Evolutionary conservation across 1,139 yeast genomes (phyloP), one percentile per base, ranked within the genome.

Genomic region (Wickerhamiella pararugosa): DNA sequence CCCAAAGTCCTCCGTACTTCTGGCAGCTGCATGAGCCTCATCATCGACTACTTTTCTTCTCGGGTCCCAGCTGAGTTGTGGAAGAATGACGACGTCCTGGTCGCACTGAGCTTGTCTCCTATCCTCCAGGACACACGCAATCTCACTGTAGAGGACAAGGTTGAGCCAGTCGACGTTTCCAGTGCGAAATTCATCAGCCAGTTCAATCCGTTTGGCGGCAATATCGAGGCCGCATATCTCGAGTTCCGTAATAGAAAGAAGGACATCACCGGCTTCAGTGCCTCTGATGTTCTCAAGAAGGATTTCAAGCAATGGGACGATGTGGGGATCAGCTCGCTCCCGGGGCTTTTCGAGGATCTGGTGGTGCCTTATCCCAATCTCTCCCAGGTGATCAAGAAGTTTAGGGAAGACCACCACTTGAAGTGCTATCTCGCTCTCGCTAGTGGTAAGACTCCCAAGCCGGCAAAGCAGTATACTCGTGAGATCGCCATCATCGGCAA

Each of bases 21-120:
- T 40, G 97, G 96, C 0, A 81, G 94, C 43, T 84, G 95, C 57
- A 71, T 84, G 4, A 70, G 84, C 26, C 63, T 84, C 40, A 80
- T 87, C 2, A 71, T 79, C 52, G 70, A 73, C 42, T 73, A 76
- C 35, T 37, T 50, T 51, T 8, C 43, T 48, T 47, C 58, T 5
- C 40, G 44, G 4, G 43, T 47, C 38, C 15, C 40, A 7, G 11
- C 36, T 9, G 49, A 53, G 30, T 26, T 39, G 25, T 44, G 46
- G 38, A 37, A 28, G 26, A 35, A 40, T 6, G 58, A 57, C 30
- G 40, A 45, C 9, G 73, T 67, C n/a, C 57, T 75, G 2, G 62
- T 71, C 1, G 59, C 63, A 38, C 61, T 83, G 29, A 66, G 78
- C 6, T 53, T 78, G 43, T 76, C 79, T 1, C 92, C 96, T 0